A percentile compares a stretch with the other conserved stretches of the same genome.
Evolutionary conservation across 73 alveolate species (phyloP).

Genomic region (Effrenium voratum): DNA sequence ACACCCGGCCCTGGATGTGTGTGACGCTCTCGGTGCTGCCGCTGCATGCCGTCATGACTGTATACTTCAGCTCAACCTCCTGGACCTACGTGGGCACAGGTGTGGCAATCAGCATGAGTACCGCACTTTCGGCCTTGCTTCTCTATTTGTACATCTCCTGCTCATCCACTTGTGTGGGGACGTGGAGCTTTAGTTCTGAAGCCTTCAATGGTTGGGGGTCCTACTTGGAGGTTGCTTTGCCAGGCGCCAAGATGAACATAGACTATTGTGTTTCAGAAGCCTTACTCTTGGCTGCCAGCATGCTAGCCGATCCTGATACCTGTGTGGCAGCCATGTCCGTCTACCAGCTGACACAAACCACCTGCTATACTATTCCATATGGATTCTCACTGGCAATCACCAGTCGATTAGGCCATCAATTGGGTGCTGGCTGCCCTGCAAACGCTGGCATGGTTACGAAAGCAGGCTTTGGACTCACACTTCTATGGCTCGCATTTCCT

Average conservation of each 20-base stretch:
- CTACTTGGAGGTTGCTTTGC: conserved; percentile 58
- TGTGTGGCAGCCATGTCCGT: conserved; percentile 68
- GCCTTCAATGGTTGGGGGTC: conserved; percentile 85
- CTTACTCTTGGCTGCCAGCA: conserved; percentile 62
- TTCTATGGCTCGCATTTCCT: conserved; percentile 45
- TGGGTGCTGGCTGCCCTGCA: conserved; percentile 48
- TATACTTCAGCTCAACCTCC: background rate
- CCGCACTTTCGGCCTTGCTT: conserved; percentile 44
- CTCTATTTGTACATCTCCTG: conserved; percentile 53
- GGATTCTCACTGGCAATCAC: conserved; percentile 76
- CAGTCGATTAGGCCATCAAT: conserved; percentile 53
- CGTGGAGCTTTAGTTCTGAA: conserved; percentile 60
- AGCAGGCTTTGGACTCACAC: conserved; percentile 62
- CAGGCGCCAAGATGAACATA: conserved; percentile 81
- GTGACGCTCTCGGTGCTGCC: conserved; percentile 48
- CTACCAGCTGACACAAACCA: conserved; percentile 87
- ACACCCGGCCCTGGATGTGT: conserved; percentile 43
- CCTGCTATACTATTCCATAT: conserved; percentile 76
- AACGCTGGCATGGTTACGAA: conserved; percentile 35
- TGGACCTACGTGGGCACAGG: conserved; percentile 84
- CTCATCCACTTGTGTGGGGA: conserved; percentile 53
- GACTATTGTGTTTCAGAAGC: conserved; percentile 71
- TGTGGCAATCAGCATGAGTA: conserved; percentile 61
- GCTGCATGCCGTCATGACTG: conserved; percentile 64
- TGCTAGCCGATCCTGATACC: conserved; percentile 83